phyloP scores from a whole-genome alignment of 371 early-diverging fungal species.

The Saksenaea oblongispora region DNA sequence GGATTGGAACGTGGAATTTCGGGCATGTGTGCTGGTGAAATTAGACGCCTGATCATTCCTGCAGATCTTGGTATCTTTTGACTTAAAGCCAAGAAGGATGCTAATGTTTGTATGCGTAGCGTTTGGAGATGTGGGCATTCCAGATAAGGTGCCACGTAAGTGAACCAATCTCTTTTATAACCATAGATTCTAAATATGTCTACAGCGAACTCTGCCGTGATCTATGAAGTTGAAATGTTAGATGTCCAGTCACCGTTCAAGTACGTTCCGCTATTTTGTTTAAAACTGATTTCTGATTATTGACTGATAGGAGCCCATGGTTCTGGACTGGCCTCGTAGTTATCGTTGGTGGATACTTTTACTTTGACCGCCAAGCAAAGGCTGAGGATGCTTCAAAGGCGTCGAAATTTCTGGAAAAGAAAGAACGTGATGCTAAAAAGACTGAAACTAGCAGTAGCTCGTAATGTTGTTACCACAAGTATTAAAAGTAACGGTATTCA shows the following conservation, averaged over 20 bases:
- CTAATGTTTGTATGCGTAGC: slow-evolving; percentile 10
- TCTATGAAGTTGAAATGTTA: slow-evolving; percentile 42
- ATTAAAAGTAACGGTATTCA: no score
- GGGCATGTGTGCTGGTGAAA: slow-evolving; percentile 73
- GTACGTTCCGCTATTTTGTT: slow-evolving; percentile 21
- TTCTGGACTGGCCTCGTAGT: slow-evolving; percentile 28
- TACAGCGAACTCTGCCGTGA: slow-evolving; percentile 34
- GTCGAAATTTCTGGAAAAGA: slow-evolving; percentile 23
- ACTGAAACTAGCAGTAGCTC: slow-evolving; percentile 3
- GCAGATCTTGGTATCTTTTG: slow-evolving; percentile 44
- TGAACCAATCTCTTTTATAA: neutral
- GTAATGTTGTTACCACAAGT: no score
- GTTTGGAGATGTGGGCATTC: slow-evolving; percentile 37
- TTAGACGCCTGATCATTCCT: slow-evolving; percentile 66
- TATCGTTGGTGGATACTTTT: slow-evolving; percentile 11
- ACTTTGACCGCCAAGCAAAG: slow-evolving; percentile 15
- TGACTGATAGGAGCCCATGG: slow-evolving; percentile 34
- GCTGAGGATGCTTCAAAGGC: slow-evolving; percentile 22
- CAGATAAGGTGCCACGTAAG: slow-evolving; percentile 39
- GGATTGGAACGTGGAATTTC: slow-evolving; percentile 67
- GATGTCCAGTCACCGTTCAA: slow-evolving; percentile 27
- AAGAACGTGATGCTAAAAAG: slow-evolving; percentile 14
- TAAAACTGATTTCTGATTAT: neutral
- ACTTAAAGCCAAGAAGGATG: neutral
- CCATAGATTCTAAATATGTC: neutral